Conservation (phyloP, 306 rosid species). For the Quercus robur region DNA sequence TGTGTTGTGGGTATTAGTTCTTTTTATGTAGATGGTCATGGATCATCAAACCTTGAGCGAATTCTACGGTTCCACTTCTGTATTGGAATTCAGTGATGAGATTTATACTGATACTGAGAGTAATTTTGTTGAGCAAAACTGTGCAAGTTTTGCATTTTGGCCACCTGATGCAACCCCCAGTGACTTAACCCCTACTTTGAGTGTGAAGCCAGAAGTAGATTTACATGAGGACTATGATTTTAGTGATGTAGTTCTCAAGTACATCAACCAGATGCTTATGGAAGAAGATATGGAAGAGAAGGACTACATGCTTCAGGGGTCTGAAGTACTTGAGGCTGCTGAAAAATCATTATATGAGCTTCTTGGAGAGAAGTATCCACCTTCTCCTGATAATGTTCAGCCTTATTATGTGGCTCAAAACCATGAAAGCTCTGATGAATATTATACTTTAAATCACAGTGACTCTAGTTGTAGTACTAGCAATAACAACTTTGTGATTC, state of each 20-base stretch:
- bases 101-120: not conserved
- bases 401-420: slow-evolving; percentile 10
- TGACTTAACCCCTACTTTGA: not conserved
- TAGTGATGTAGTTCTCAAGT: slow-evolving; percentile 37
- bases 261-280: slow-evolving; percentile 36
- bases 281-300: slow-evolving; percentile 42
- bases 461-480: not conserved
- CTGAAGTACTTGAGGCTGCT: slow-evolving; percentile 25
- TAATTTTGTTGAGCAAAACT: slow-evolving; percentile 8
- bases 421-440: slow-evolving; percentile 13
- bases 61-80: slow-evolving; percentile 9
- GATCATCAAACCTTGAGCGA: slow-evolving; percentile 20
- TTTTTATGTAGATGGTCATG: slow-evolving; percentile 15
- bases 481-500: not conserved
- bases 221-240: slow-evolving; percentile 28
- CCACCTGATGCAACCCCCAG: slow-evolving; percentile 5
- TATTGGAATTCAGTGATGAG: slow-evolving; percentile 3
- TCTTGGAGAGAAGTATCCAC: slow-evolving; percentile 13
- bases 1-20: not conserved
- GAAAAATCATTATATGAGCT: slow-evolving; percentile 32
- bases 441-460: not conserved
- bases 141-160: slow-evolving; percentile 7
- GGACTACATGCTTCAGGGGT: slow-evolving; percentile 30
- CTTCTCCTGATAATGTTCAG: not conserved
- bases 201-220: slow-evolving; percentile 8